phyloP scores from a whole-genome alignment of 2,329 filamentous ascomycete genomes.

The Arthrocladium fulminans region DNA sequence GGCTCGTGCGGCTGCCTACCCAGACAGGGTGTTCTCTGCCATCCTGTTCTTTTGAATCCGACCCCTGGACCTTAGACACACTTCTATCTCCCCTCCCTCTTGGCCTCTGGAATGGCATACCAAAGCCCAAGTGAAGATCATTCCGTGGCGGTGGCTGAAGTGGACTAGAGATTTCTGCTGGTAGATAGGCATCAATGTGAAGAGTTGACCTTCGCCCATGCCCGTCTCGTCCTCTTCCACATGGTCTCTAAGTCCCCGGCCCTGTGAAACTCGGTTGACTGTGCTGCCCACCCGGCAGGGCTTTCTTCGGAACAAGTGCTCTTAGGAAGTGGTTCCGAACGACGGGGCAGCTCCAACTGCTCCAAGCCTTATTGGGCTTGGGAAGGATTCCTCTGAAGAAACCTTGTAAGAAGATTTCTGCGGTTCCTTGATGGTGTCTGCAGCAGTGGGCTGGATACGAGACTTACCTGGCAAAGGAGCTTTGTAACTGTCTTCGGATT shows the following conservation, averaged over 20 bases:
- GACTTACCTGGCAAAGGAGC: too few species aligned
- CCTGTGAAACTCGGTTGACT: background rate
- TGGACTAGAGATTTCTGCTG: background rate
- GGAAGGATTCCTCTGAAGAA: background rate
- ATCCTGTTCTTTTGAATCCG: background rate
- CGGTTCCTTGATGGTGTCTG: too few species aligned
- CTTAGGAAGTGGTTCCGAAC: background rate
- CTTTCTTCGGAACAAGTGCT: background rate
- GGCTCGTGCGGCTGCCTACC: background rate
- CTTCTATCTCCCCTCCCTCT: background rate
- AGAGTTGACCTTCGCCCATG: background rate
- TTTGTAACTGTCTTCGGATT: too few species aligned
- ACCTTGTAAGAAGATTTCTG: background rate
- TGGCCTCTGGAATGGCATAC: background rate
- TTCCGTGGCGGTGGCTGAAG: background rate
- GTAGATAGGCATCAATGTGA: background rate
- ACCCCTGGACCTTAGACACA: background rate
- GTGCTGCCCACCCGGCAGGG: background rate
- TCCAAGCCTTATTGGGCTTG: background rate
- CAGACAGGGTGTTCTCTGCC: background rate
- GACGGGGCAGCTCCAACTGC: background rate
- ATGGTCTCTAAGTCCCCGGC: background rate
- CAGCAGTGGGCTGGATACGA: too few species aligned
- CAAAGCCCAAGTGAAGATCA: background rate
- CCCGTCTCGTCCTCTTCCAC: background rate